phyloP scores from a whole-genome alignment of 192 early-diverging fungal species.

The Pilobolus umbonatus region DNA sequence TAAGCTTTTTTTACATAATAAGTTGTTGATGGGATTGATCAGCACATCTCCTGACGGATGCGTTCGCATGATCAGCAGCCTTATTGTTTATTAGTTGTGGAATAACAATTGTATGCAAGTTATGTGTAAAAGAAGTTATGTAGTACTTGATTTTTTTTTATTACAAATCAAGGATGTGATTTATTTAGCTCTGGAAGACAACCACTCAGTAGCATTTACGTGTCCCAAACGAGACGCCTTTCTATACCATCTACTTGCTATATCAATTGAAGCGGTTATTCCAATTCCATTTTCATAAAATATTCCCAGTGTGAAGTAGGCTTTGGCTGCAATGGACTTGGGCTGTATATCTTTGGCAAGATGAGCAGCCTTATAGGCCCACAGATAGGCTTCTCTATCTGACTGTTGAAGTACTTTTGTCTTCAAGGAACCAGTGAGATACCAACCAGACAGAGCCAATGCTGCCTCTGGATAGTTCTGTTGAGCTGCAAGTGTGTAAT shows the following conservation, averaged over 20 bases:
- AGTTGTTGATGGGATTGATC: too few species aligned
- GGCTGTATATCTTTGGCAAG: slow-evolving; percentile 37
- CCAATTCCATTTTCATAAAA: slow-evolving; percentile 57
- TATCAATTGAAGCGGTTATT: slow-evolving; percentile 11
- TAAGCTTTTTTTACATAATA: too few species aligned
- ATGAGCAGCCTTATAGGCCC: slow-evolving; percentile 42
- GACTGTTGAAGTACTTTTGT: slow-evolving; percentile 41
- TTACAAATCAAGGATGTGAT: too few species aligned
- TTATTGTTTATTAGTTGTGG: too few species aligned
- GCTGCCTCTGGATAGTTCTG: slow-evolving; percentile 48
- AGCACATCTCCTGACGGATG: too few species aligned
- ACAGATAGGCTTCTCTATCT: slow-evolving; percentile 50
- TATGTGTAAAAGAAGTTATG: too few species aligned
- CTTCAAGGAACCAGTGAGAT: slow-evolving; percentile 43
- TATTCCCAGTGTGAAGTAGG: slow-evolving; percentile 53
- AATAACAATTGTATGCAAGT: too few species aligned
- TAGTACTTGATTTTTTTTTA: too few species aligned
- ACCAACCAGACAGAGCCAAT: slow-evolving; percentile 55
- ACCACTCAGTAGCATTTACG: slow-evolving; percentile 32
- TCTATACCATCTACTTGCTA: slow-evolving; percentile 52
- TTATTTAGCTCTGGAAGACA: too few species aligned
- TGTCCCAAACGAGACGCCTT: slow-evolving; percentile 55
- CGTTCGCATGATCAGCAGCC: too few species aligned
- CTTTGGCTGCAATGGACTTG: slow-evolving; percentile 35
- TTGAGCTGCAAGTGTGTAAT: slow-evolving; percentile 50